A percentile compares a stretch with the other conserved stretches of the same genome.
phyloP scores from a whole-genome alignment of 306 rosid genomes.

The Lathyrus aphaca region DNA sequence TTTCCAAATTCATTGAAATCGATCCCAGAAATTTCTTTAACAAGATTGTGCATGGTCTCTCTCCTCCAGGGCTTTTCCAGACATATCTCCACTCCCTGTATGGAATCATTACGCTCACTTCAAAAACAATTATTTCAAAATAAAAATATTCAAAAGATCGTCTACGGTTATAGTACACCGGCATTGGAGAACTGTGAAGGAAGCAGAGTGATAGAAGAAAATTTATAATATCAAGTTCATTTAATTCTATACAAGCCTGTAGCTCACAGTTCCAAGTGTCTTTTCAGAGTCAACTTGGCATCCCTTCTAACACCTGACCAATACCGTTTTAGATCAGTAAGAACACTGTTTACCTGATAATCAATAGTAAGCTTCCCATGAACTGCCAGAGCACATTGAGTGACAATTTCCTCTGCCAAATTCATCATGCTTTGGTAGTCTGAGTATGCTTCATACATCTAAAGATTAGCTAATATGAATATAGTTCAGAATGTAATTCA shows the following conservation, averaged over 20 bases:
- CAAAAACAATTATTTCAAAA: conserved; percentile 21
- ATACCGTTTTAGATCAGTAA: conserved; percentile 10
- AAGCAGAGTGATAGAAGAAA: conserved; percentile 2
- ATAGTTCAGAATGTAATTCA: too few relatives aligned
- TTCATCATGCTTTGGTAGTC: conserved; percentile 99
- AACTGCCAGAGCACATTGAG: conserved; percentile 85
- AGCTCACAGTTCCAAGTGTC: not conserved
- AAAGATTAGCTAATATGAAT: conserved; percentile 56
- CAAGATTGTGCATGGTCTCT: conserved; percentile 97
- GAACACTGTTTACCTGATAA: conserved; percentile 72
- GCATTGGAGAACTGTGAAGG: conserved; percentile 13
- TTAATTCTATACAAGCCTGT: not conserved
- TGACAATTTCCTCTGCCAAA: conserved; percentile 89
- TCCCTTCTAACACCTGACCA: conserved; percentile 22
- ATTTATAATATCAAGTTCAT: not conserved
- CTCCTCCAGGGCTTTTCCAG: conserved; percentile 94
- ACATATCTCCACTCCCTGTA: conserved; percentile 84
- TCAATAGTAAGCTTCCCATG: conserved; percentile 83
- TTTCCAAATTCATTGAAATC: conserved; percentile 66
- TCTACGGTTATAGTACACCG: conserved; percentile 3
- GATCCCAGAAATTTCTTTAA: conserved; percentile 75
- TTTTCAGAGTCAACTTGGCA: not conserved
- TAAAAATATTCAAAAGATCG: conserved; percentile 35
- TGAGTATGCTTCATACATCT: conserved; percentile 98
- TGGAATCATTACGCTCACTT: conserved; percentile 35